phyloP scores from a whole-genome alignment of 1,284 basidiomycete species.

The Coniferiporia sulphurascens region DNA sequence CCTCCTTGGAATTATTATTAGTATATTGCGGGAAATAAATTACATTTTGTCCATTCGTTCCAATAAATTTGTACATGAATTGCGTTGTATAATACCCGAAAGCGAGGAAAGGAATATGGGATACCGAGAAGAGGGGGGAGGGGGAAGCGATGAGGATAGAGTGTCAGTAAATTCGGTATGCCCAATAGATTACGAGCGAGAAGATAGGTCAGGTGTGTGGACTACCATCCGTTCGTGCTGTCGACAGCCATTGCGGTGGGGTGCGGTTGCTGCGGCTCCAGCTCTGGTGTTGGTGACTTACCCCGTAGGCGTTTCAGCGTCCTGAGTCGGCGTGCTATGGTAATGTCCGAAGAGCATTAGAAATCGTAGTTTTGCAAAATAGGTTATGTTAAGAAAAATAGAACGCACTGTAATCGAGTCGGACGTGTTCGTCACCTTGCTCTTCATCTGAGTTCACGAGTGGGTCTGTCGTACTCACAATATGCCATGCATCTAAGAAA shows the following conservation, averaged over 20 bases:
- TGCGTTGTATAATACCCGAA: neutral
- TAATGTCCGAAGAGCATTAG: neutral
- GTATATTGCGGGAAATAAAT: conserved; percentile 13
- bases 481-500: conserved; percentile 63
- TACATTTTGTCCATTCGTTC: conserved; percentile 13
- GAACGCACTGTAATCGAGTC: conserved; percentile 58
- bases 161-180: neutral
- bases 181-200: neutral
- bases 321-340: conserved; percentile 46
- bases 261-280: conserved; percentile 19
- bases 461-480: conserved; percentile 56
- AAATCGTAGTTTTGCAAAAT: neutral
- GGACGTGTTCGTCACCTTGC: conserved; percentile 52
- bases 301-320: conserved; percentile 42
- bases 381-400: neutral
- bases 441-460: conserved; percentile 72
- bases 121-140: neutral
- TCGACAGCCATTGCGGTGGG: conserved; percentile 21
- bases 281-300: conserved; percentile 34
- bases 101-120: neutral
- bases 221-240: neutral
- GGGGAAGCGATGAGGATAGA: neutral
- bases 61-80: neutral
- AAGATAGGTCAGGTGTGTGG: neutral
- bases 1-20: conserved; percentile 8